These are phyloP conservation scores for Esteya vermicola DNA, from an alignment of 2,329 filamentous ascomycete species.

Conservation along the genomic window DNA sequence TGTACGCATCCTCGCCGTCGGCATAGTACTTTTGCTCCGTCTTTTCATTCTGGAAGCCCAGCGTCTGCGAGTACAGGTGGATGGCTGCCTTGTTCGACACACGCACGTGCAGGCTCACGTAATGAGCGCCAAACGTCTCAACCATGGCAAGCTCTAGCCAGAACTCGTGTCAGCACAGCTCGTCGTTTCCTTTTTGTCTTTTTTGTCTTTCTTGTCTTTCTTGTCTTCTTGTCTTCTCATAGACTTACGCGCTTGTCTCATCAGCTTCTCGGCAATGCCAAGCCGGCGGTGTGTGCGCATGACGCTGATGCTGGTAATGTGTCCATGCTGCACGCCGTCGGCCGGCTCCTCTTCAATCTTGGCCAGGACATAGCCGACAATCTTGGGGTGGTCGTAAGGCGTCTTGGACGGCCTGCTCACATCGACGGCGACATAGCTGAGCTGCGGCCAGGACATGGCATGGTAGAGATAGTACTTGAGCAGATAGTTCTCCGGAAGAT, in stretches of 20 bases:
- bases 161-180: no score
- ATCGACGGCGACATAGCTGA: conserved; percentile 93
- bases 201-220: no score
- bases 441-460: conserved; percentile 92
- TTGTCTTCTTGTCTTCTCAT: no score
- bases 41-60: conserved; percentile 80
- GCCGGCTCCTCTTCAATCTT: conserved; percentile 99
- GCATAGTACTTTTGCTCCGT: conserved; percentile 87
- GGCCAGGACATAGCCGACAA: conserved; percentile 96
- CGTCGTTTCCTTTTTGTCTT: no score
- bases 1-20: conserved; percentile 90
- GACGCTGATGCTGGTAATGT: conserved; percentile 89
- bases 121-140: conserved; percentile 79
- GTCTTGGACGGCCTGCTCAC: conserved; percentile 64
- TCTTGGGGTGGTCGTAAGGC: conserved; percentile 84
- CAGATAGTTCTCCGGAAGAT: conserved; percentile 98
- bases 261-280: conserved; percentile 91
- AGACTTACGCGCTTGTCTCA: conserved; percentile 81
- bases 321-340: conserved; percentile 83
- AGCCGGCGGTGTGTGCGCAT: conserved; percentile 90
- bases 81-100: conserved; percentile 85
- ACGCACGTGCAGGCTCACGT: conserved; percentile 92
- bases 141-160: conserved; percentile 97
- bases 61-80: conserved; percentile 81
- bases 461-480: conserved; percentile 99